Evolutionary conservation across 2,329 filamentous ascomycete genomes (phyloP).

Genomic region (Albifimbria verrucaria): DNA sequence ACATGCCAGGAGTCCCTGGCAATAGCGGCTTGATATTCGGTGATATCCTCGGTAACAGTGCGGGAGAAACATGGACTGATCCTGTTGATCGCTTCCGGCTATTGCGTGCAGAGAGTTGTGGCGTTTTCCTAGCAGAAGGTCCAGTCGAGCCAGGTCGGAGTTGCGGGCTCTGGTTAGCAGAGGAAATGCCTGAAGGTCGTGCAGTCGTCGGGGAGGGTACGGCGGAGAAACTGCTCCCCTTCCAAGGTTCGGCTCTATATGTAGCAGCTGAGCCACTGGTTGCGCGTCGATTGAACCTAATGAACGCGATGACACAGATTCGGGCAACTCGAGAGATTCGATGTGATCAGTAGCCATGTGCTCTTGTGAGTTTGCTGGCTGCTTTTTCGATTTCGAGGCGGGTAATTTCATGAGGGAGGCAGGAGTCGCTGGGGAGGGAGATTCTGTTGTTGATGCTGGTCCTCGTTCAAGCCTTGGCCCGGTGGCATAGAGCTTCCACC

Average conservation of each 20-base stretch:
- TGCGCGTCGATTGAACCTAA: constrained; percentile 38
- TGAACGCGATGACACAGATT: constrained; percentile 48
- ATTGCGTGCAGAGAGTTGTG: constrained; percentile 52
- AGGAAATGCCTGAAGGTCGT: constrained; percentile 37
- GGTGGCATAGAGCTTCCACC: constrained; percentile 26
- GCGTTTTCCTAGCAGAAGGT: constrained; percentile 49
- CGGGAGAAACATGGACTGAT: constrained; percentile 79
- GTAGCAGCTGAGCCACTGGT: constrained; percentile 32
- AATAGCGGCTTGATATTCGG: constrained; percentile 91
- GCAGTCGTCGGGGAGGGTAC: constrained; percentile 45
- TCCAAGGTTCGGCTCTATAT: constrained; percentile 39
- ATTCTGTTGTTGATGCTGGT: constrained; percentile 29
- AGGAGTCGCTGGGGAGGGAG: constrained; percentile 74
- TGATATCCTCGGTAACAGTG: constrained; percentile 83
- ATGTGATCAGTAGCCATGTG: constrained; percentile 49
- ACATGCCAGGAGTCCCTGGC: constrained; percentile 53
- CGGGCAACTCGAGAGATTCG: constrained; percentile 66
- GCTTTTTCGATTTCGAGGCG: constrained; percentile 49
- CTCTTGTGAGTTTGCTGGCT: constrained; percentile 37
- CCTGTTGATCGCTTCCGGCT: constrained; percentile 70
- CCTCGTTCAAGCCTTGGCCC: constrained; percentile 5
- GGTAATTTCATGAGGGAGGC: constrained; percentile 81
- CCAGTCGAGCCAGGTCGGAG: constrained; percentile 48
- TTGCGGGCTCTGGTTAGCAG: constrained; percentile 66
- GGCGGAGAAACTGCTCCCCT: constrained; percentile 47